Evolutionary conservation across 352 stramenopile genomes (phyloP), one percentile per base, ranked within the genome.

Genomic region (Phytophthora quininea): DNA sequence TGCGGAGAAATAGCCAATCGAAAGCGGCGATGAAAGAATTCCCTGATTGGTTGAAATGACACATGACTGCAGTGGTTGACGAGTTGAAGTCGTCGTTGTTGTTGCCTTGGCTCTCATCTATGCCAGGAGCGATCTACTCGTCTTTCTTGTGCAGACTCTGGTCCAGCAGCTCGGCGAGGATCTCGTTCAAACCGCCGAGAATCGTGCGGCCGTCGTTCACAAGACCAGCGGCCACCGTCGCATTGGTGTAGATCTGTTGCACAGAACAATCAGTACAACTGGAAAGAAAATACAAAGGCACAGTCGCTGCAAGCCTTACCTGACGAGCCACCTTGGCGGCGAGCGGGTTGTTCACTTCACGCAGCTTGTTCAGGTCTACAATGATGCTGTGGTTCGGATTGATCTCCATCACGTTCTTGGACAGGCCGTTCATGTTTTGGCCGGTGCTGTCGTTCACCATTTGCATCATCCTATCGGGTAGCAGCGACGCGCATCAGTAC

Each of bases 321-420:
- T 93, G 86, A 48, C 80, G 83, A 24, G 86, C 88, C 24, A 96
- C 82, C 73, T 95, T 94, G 62, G 96, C 77, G 2, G 90, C 89
- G 2, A 97, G 86, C 38, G 94, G 69, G 37, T 79, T 80, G 57
- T 99, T 93, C 4, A 80, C 72, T 50, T 91, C 82, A 15, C 89
- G 89, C 49, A 99, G 75, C 53, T 75, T 62, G 70, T 98, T 92
- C 33, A 99, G 71, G 55, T 97, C 90, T 11, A 98, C 80, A 62
- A 99, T 96, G 63, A 99, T 97, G 53, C 96, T 95, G 80, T 99
- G 97, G 47, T 89, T 93, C 30, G 97, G 95, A 90, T 99, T 99
- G 65, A 99, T 92, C 79, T 99, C 97, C 49, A 99, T 86, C 58
- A 98, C 93, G 83, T 99, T 96, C 83, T 99, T 98, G 55, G 77